Conservation (phyloP, 1,284 basidiomycete species). For the Fistulina hepatica region DNA sequence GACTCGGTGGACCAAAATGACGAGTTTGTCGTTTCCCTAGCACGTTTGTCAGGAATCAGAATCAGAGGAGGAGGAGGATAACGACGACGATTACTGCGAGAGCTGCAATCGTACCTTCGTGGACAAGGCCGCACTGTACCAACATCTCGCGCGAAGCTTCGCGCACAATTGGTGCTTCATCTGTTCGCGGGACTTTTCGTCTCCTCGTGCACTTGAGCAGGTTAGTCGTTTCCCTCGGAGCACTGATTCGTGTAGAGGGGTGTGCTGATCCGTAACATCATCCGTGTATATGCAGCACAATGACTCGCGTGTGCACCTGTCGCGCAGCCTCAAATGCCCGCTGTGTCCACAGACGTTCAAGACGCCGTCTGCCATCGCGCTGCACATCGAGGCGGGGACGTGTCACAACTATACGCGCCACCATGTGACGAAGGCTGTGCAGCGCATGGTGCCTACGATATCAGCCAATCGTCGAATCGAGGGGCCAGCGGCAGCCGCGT, state of each 20-base stretch:
- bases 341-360: not conserved
- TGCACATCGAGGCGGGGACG: not conserved
- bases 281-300: too few relatives aligned
- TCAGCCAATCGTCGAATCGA: not conserved
- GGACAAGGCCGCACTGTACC: slow-evolving; percentile 14
- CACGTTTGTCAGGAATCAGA: too few relatives aligned
- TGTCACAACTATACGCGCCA: not conserved
- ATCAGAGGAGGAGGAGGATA: slow-evolving; percentile 2
- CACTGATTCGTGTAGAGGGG: too few relatives aligned
- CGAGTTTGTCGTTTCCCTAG: too few relatives aligned
- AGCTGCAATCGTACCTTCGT: slow-evolving; percentile 18
- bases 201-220: slow-evolving; percentile 11
- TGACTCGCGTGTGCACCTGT: not conserved
- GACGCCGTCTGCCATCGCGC: not conserved
- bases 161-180: slow-evolving; percentile 20
- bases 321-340: not conserved
- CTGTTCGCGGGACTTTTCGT: slow-evolving; percentile 20
- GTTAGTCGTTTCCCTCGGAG: too few relatives aligned
- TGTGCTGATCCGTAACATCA: too few relatives aligned
- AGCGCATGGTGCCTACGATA: not conserved
- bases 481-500: not conserved
- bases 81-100: slow-evolving; percentile 17
- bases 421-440: not conserved
- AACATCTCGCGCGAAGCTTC: slow-evolving; percentile 16
- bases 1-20: too few relatives aligned